A percentile compares a stretch with the other conserved stretches of the same genome.
These are phyloP conservation scores for Ammopiptanthus mongolicus DNA, from an alignment of 306 rosid species.

Conservation along the genomic window DNA sequence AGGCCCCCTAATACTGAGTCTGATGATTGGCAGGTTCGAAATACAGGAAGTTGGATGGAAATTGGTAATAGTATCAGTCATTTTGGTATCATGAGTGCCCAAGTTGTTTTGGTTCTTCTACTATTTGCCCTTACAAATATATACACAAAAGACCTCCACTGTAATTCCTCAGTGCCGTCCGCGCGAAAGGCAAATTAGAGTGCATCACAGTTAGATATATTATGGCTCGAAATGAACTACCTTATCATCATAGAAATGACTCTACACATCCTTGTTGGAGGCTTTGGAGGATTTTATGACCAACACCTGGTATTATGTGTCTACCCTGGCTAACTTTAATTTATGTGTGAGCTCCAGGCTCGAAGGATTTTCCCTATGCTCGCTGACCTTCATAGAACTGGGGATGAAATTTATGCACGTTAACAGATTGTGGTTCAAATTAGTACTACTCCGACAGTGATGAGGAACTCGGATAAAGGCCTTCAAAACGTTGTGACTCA, in stretches of 20 bases:
- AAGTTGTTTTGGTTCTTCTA: constrained; percentile 76
- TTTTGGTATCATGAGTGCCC: constrained; percentile 90
- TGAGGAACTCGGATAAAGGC: not conserved
- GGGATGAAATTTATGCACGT: constrained; percentile 21
- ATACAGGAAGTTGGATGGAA: constrained; percentile 96
- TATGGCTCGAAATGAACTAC: not conserved
- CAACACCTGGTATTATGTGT: not conserved
- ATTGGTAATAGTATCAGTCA: constrained; percentile 91
- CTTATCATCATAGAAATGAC: not conserved
- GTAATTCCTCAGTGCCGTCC: constrained; percentile 35
- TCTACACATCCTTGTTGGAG: not conserved
- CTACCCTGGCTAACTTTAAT: not conserved
- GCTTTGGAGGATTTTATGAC: constrained; percentile 6
- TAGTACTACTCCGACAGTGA: not conserved
- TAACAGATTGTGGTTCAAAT: not conserved
- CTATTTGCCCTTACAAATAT: constrained; percentile 75
- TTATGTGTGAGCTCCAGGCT: not conserved
- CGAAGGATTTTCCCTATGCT: constrained; percentile 19
- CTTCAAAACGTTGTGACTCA: not conserved
- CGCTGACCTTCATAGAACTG: not conserved
- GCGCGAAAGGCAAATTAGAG: constrained; percentile 60
- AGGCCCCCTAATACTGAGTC: not conserved
- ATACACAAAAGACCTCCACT: constrained; percentile 62
- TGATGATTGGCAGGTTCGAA: constrained; percentile 54
- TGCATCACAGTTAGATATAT: not conserved